Conservation (phyloP, 2,329 filamentous ascomycete species). For the Fusarium coffeatum region DNA sequence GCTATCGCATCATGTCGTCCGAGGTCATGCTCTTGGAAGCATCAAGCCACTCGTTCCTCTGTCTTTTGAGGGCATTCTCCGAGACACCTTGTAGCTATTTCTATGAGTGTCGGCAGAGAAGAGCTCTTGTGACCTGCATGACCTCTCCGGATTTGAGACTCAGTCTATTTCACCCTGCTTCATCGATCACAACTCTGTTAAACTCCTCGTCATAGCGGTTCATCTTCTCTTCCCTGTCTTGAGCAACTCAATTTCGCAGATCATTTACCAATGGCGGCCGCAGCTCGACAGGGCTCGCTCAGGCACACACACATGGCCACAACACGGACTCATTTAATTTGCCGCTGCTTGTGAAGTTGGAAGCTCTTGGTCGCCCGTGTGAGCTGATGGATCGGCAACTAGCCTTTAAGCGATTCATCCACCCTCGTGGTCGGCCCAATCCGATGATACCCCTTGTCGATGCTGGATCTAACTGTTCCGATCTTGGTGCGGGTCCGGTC, state of each 20-base stretch:
- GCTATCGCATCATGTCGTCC: not conserved
- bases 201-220: not conserved
- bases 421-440: conserved; percentile 44
- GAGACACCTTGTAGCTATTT: conserved; percentile 15
- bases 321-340: conserved; percentile 25
- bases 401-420: conserved; percentile 41
- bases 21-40: not conserved
- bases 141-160: conserved; percentile 13
- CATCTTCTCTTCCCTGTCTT: not conserved
- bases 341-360: conserved; percentile 22
- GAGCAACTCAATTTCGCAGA: conserved; percentile 25
- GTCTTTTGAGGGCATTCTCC: not conserved
- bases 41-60: not conserved
- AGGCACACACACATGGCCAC: conserved; percentile 14
- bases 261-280: conserved; percentile 7
- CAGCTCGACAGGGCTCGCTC: conserved; percentile 26
- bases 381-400: conserved; percentile 46
- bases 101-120: conserved; percentile 5
- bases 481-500: conserved; percentile 44
- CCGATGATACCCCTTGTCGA: conserved; percentile 42
- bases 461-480: conserved; percentile 44
- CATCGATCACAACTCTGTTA: not conserved
- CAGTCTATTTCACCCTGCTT: not conserved
- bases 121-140: conserved; percentile 18
- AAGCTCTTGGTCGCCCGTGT: conserved; percentile 31